A percentile compares a stretch with the other conserved stretches of the same genome.
Evolutionary conservation across 495 filamentous ascomycete genomes (phyloP).

Genomic region (Aspergillus ellipticus): DNA sequence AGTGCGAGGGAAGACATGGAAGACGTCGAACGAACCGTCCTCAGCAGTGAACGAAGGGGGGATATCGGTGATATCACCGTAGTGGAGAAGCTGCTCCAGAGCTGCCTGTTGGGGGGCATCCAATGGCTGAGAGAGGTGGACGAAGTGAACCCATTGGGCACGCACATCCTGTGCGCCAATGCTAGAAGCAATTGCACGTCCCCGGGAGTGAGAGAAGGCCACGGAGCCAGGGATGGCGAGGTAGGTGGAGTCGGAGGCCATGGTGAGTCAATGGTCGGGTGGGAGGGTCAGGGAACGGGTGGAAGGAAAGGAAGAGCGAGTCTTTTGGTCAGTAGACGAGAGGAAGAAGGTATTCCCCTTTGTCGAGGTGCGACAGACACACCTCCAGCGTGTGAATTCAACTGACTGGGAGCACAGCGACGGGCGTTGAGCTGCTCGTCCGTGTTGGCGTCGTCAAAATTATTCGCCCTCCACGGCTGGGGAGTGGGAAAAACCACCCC

Average conservation of each 20-base stretch:
- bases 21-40: constrained; percentile 45
- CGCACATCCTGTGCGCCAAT: constrained; percentile 54
- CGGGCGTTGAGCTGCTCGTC: constrained; percentile 17
- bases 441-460: constrained; percentile 10
- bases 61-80: constrained; percentile 54
- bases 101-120: constrained; percentile 40
- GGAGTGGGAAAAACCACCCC: constrained; percentile 17
- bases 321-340: neutral
- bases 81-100: constrained; percentile 58
- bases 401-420: constrained; percentile 16
- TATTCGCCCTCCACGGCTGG: constrained; percentile 16
- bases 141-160: constrained; percentile 64
- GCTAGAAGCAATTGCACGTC: constrained; percentile 45
- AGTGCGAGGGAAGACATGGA: constrained; percentile 72
- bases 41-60: constrained; percentile 40
- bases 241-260: constrained; percentile 36
- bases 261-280: constrained; percentile 20
- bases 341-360: constrained; percentile 7
- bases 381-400: constrained; percentile 18
- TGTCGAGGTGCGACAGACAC: constrained; percentile 15
- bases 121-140: constrained; percentile 43
- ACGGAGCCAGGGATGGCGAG: constrained; percentile 50
- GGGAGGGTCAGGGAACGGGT: constrained; percentile 1
- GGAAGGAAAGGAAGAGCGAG: neutral
- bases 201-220: constrained; percentile 53